Percentiles rank a stretch among this genome's conserved stretches.
Evolutionary conservation across 441 rosid species (phyloP).

Genomic region (Aquilaria agallochum): DNA sequence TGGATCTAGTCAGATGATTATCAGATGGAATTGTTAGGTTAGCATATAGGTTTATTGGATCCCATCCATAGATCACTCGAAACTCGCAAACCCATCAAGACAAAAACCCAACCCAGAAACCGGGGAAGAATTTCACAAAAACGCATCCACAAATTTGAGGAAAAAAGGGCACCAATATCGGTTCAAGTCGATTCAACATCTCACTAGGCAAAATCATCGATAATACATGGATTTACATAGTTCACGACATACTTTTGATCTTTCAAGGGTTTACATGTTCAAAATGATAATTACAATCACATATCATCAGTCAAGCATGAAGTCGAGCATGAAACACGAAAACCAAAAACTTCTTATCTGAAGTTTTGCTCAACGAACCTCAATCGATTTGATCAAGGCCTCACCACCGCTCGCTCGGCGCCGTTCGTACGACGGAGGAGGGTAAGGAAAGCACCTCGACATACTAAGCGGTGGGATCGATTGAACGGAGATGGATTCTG

Average conservation of each 20-base stretch:
- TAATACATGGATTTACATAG: no score
- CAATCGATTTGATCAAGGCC: slow-evolving; percentile 53
- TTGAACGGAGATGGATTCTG: neutral
- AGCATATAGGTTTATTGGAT: neutral
- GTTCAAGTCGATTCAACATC: no score
- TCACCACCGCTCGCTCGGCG: slow-evolving; percentile 33
- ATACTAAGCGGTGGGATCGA: slow-evolving; percentile 16
- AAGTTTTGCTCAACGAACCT: slow-evolving; percentile 65
- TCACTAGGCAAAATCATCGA: no score
- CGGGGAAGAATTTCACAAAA: no score
- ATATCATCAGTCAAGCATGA: slow-evolving; percentile 3
- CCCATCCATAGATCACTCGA: no score
- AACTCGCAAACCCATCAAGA: no score
- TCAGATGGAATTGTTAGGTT: neutral
- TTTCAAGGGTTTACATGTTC: neutral
- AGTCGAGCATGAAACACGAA: slow-evolving; percentile 37
- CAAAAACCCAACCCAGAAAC: no score
- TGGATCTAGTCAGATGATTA: neutral
- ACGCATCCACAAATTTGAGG: no score
- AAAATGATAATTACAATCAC: slow-evolving; percentile 6
- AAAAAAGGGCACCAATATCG: no score
- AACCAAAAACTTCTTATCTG: slow-evolving; percentile 21
- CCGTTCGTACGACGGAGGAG: slow-evolving; percentile 29
- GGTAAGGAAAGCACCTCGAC: slow-evolving; percentile 73
- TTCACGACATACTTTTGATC: neutral